Conservation (phyloP, 163 green algal species). For the Prototheca stagnorum region DNA sequence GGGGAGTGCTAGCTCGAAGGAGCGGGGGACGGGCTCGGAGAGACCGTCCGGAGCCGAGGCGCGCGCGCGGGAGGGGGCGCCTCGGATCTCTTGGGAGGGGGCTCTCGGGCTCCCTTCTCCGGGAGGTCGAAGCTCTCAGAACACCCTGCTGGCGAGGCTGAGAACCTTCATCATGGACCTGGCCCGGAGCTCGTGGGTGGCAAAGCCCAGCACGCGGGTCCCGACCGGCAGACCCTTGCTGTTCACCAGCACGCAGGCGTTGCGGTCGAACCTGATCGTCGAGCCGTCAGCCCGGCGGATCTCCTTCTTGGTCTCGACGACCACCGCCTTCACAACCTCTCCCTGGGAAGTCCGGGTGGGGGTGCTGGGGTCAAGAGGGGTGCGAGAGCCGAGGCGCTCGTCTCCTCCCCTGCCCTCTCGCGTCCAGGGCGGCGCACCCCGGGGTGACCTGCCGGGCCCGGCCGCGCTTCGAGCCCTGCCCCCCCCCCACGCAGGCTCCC, state of each 20-base stretch:
- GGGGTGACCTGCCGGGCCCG: background rate
- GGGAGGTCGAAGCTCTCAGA: no score
- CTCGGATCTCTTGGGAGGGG: no score
- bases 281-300: conserved; percentile 19
- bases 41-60: no score
- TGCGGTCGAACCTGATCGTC: conserved; percentile 36
- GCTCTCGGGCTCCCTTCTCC: no score
- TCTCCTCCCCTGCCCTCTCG: no score
- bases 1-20: no score
- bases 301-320: conserved; percentile 43
- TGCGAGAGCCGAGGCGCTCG: no score
- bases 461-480: no score
- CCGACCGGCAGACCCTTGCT: conserved; percentile 36
- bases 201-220: conserved; percentile 43
- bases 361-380: no score
- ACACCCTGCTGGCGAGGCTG: conserved; percentile 30
- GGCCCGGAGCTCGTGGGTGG: conserved; percentile 40
- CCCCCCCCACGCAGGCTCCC: no score
- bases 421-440: background rate
- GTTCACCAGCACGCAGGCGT: conserved; percentile 43
- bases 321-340: conserved; percentile 35
- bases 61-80: no score
- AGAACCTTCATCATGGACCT: conserved; percentile 41
- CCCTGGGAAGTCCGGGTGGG: conserved; percentile 2
- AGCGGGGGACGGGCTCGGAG: no score